phyloP scores from a whole-genome alignment of 2,329 filamentous ascomycete genomes.

The Pyrenochaeta sp. region DNA sequence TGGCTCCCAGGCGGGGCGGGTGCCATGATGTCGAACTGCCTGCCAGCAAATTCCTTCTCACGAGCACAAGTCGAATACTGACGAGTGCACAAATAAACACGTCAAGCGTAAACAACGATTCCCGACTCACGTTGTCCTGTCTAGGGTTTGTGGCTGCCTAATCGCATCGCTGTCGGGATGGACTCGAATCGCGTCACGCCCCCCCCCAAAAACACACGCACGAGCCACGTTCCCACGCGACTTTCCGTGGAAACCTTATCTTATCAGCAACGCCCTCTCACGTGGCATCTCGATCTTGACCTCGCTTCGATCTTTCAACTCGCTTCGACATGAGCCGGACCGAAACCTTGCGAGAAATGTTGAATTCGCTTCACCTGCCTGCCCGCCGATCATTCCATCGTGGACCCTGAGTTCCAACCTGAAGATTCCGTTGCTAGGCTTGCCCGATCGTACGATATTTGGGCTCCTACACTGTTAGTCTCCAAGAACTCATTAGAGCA shows the following conservation, averaged over 20 bases:
- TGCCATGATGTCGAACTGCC: conserved; percentile 19
- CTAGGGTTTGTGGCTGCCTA: conserved; percentile 23
- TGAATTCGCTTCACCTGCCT: neutral
- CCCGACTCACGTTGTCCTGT: neutral
- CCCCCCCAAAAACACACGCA: conserved; percentile 21
- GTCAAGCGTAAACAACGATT: neutral
- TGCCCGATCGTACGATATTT: neutral
- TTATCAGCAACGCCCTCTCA: conserved; percentile 16
- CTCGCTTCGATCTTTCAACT: no score
- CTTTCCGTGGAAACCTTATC: conserved; percentile 1
- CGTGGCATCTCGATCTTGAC: conserved; percentile 7
- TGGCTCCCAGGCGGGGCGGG: conserved; percentile 68
- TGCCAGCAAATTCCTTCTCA: neutral
- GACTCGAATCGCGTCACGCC: conserved; percentile 2
- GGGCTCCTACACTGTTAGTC: neutral
- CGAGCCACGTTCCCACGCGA: no score
- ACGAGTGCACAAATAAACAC: no score
- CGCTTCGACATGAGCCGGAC: neutral
- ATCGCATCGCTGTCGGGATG: neutral
- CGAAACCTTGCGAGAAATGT: neutral
- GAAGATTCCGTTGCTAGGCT: neutral
- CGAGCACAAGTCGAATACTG: neutral
- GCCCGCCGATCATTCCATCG: neutral
- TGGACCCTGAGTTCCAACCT: neutral
- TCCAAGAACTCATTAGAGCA: no score